Base-by-base conservation (phyloP, 768 basidiomycete genomes). In the Cantharellus anzutake region DNA sequence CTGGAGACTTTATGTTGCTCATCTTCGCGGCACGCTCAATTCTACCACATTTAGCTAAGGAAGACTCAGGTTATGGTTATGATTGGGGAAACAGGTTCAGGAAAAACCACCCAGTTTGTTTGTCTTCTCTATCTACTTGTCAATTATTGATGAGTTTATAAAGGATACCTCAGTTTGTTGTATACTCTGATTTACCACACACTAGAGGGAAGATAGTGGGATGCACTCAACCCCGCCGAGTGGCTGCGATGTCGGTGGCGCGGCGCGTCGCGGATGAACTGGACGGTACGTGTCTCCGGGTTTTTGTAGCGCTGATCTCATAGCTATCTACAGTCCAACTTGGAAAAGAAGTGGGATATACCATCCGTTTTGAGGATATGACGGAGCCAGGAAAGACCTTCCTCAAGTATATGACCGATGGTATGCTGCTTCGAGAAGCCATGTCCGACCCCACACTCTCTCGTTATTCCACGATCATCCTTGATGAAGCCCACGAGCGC, bases 391-490 rank as follows among this genome's bases (percentile, higher is more conserved):
- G 87, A 0, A 86, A 84, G 40, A 98, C 96, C 0, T 96, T 99
- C 72, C 76, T 99, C 63, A 97, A 96, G 70, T 98, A 99, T 74
- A 96, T 98, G 93, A 99, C 96, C 14, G 96, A 99, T 66, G 96
- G 94, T 79, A 96, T 97, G 92, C 68, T 74, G n/a, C 62, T 68
- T 16, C 83, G 92, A 20, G 92, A 96, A 73, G 92, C 91, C 3
- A 99, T 97, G 93, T 89, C 93, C 71, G 94, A 98, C 71, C 86
- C 89, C 4, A 77, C 80, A 20, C 79, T 98, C 42, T 75, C 78
- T 37, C 81, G 92, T 2, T 99, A 99, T 70, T 94, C 90, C 20
- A 97, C 94, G 29, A 92, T 99, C 71, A 98, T 99, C 66, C 80
- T 98, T 60, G 96, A 99, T 70, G 96, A 99, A 73, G 96, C 91